phyloP scores from a whole-genome alignment of 306 rosid species.

The Castanea sativa region DNA sequence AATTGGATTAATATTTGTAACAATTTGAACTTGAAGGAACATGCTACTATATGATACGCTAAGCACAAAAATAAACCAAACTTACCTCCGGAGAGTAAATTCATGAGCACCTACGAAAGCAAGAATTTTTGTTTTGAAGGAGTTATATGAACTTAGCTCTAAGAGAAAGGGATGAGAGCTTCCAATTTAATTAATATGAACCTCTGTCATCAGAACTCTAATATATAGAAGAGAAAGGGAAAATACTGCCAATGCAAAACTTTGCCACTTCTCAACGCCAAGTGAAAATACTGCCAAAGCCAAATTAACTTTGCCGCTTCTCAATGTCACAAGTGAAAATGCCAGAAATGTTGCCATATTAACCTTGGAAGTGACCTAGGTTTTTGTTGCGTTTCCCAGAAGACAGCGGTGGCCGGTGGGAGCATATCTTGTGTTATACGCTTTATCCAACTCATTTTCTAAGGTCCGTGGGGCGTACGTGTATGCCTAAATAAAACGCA shows the following conservation, averaged over 20 bases:
- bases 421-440: background rate
- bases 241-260: background rate
- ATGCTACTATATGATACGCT: too few species aligned
- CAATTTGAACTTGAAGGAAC: too few species aligned
- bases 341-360: too few species aligned
- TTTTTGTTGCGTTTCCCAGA: background rate
- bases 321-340: too few species aligned
- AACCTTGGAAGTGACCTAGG: background rate
- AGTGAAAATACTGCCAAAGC: background rate
- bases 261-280: background rate
- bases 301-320: background rate
- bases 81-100: conserved; percentile 39
- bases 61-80: background rate
- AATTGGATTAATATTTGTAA: too few species aligned
- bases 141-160: conserved; percentile 17
- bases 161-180: background rate
- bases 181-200: background rate
- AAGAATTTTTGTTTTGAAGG: conserved; percentile 24
- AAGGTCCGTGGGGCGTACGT: background rate
- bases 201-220: too few species aligned
- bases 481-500: conserved; percentile 1
- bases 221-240: background rate
- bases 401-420: background rate
- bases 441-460: background rate
- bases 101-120: conserved; percentile 49